Conservation (phyloP, 2,329 filamentous ascomycete species). For the Graphilbum ipis-grandicollis region DNA sequence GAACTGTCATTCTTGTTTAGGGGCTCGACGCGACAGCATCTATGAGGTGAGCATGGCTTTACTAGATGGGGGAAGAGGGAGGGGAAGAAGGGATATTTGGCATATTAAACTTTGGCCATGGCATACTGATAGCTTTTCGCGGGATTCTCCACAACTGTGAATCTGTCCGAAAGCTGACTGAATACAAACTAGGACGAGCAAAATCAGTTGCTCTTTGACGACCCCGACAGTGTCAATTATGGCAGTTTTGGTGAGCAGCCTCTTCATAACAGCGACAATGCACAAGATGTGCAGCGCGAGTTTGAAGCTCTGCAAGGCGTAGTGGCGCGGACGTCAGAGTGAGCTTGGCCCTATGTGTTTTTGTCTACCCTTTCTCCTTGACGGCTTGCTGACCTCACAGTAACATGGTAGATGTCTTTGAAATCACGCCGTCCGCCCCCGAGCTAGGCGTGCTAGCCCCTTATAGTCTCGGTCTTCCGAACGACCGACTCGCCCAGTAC, state of each 20-base stretch:
- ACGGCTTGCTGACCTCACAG: conserved; percentile 17
- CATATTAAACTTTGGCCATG: too few relatives aligned
- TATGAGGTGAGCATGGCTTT: conserved; percentile 29
- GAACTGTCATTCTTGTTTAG: conserved; percentile 42
- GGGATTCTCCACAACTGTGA: too few relatives aligned
- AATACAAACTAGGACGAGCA: conserved; percentile 38
- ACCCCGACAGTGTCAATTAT: conserved; percentile 40
- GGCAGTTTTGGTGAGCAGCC: conserved; percentile 44
- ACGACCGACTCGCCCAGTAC: conserved; percentile 38
- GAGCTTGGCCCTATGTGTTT: conserved; percentile 10
- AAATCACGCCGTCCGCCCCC: conserved; percentile 37
- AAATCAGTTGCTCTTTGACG: conserved; percentile 41
- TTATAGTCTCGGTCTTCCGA: conserved; percentile 35
- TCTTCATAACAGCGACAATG: conserved; percentile 37
- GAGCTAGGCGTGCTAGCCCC: conserved; percentile 18
- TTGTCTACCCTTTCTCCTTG: not conserved
- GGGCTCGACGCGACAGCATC: conserved; percentile 28
- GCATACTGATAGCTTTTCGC: too few relatives aligned
- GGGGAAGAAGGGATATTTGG: too few relatives aligned
- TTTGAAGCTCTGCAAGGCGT: conserved; percentile 47
- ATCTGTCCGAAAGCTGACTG: not conserved
- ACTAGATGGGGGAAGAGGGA: too few relatives aligned
- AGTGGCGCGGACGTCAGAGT: conserved; percentile 48
- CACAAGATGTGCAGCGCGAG: conserved; percentile 44
- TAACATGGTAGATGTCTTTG: conserved; percentile 52